Conservation (phyloP, 2,329 filamentous ascomycete species). For the Bretziella fagacearum region DNA sequence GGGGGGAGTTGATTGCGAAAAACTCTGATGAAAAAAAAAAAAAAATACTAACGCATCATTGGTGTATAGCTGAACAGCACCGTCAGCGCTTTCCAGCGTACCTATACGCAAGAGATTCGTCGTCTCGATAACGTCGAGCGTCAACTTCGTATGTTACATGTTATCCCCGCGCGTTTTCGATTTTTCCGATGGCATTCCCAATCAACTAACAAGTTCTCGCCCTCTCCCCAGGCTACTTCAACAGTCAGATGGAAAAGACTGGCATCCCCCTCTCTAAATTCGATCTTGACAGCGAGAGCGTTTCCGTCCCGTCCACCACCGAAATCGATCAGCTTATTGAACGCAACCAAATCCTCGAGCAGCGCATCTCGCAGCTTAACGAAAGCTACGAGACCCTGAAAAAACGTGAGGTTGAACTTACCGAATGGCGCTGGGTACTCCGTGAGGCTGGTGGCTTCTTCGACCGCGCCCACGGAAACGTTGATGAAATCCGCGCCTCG, state of each 20-base stretch:
- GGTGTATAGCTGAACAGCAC: conserved; percentile 66
- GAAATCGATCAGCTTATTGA: conserved; percentile 95
- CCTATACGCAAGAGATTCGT: conserved; percentile 94
- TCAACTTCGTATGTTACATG: conserved; percentile 63
- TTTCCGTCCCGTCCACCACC: conserved; percentile 74
- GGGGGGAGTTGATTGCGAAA: not conserved
- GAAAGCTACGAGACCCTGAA: conserved; percentile 98
- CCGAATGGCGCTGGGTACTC: conserved; percentile 96
- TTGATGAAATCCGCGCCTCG: conserved; percentile 87
- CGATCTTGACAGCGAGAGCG: conserved; percentile 73
- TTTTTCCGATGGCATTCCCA: not conserved
- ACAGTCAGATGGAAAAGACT: conserved; percentile 87
- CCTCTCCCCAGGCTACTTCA: conserved; percentile 59
- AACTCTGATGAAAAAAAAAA: too few relatives aligned
- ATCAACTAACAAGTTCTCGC: conserved; percentile 1
- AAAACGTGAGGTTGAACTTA: conserved; percentile 91
- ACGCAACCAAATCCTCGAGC: conserved; percentile 80
- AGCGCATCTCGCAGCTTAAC: conserved; percentile 78
- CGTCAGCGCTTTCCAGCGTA: conserved; percentile 85
- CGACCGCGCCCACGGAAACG: conserved; percentile 86
- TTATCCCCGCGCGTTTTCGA: not conserved
- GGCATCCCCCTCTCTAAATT: conserved; percentile 73
- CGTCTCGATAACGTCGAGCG: conserved; percentile 95
- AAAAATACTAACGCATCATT: too few relatives aligned
- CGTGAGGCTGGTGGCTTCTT: conserved; percentile 96